phyloP scores from a whole-genome alignment of 257 asterid genomes.

The Solanum infundibuliforme region DNA sequence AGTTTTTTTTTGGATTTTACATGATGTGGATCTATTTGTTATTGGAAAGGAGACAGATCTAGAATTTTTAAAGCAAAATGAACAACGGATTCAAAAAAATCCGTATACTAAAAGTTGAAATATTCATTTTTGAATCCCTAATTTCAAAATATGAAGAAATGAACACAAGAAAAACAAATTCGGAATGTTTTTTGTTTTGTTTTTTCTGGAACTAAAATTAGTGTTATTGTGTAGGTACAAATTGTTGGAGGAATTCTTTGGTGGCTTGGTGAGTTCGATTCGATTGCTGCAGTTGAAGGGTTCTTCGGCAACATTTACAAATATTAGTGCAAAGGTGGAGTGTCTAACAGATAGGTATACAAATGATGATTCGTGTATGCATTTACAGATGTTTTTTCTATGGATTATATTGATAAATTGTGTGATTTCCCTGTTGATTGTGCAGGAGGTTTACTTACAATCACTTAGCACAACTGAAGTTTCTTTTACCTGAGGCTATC shows the following conservation, averaged over 20 bases:
- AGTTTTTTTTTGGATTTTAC: neutral
- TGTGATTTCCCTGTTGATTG: neutral
- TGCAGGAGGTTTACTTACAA: neutral
- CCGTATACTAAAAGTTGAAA: neutral
- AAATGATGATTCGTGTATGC: neutral
- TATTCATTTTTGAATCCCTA: neutral
- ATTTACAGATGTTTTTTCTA: neutral
- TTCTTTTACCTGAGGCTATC: neutral
- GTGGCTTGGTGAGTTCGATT: conserved; percentile 58
- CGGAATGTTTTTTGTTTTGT: neutral
- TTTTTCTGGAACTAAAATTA: neutral
- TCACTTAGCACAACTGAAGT: neutral
- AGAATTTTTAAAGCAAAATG: neutral
- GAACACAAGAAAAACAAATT: neutral
- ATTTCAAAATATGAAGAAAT: neutral
- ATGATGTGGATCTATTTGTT: neutral
- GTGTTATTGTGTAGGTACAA: conserved; percentile 47
- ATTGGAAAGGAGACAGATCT: neutral
- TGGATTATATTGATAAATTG: neutral
- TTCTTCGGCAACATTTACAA: conserved; percentile 38
- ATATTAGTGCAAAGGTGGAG: conserved; percentile 52
- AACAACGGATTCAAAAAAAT: neutral
- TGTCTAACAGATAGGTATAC: conserved; percentile 63
- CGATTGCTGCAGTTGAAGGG: conserved; percentile 58
- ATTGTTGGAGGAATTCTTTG: conserved; percentile 58